Percentiles rank a stretch among this genome's conserved stretches.
Evolutionary conservation across 1,139 yeast species (phyloP).

Genomic region (Yamadazyma diospyri): DNA sequence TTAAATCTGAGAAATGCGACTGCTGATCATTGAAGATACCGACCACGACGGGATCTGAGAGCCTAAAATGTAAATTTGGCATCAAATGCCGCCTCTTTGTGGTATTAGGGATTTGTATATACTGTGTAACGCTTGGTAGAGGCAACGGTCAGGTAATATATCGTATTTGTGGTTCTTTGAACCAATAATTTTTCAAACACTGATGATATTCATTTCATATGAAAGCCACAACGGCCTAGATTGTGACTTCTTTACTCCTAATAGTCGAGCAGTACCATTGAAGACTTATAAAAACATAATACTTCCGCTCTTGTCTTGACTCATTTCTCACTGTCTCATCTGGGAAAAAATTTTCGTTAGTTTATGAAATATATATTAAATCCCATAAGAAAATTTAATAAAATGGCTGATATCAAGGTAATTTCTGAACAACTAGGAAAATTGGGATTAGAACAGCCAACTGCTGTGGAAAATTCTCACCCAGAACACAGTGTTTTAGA

Average conservation of each 20-base stretch:
- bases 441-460: constrained; percentile 35
- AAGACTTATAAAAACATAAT: too few relatives aligned
- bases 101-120: too few relatives aligned
- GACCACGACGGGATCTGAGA: too few relatives aligned
- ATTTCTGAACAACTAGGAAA: constrained; percentile 34
- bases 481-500: constrained; percentile 79
- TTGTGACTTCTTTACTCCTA: too few relatives aligned
- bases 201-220: background rate
- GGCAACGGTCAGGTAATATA: too few relatives aligned
- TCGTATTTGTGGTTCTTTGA: too few relatives aligned
- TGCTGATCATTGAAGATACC: background rate
- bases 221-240: constrained; percentile 1
- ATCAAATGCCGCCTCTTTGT: too few relatives aligned
- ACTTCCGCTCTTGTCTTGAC: too few relatives aligned
- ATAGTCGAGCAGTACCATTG: too few relatives aligned
- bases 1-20: constrained; percentile 3
- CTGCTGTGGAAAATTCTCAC: constrained; percentile 36
- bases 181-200: background rate
- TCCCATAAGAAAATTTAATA: constrained; percentile 11
- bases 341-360: constrained; percentile 7
- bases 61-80: too few relatives aligned
- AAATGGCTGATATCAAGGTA: constrained; percentile 22
- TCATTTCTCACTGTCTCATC: constrained; percentile 6
- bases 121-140: too few relatives aligned
- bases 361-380: constrained; percentile 15